A percentile compares a stretch with the other conserved stretches of the same genome.
Evolutionary conservation across 108 stramenopile species (phyloP).

Genomic region (Seminavis robusta): DNA sequence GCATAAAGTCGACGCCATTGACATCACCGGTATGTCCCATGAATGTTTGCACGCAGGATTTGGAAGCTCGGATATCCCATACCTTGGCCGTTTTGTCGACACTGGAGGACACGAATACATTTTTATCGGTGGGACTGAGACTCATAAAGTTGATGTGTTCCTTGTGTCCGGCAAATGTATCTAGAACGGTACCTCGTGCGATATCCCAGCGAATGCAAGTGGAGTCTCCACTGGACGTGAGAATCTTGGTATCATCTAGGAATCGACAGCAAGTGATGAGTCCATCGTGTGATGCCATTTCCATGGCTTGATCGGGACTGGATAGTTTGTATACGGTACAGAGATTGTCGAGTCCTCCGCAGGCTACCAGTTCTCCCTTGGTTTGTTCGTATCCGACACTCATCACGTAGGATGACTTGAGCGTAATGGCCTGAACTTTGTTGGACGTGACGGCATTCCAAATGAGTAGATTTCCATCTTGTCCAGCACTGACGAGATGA

Average conservation of each 20-base stretch:
- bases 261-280: slow-evolving; percentile 98
- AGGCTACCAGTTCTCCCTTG: slow-evolving; percentile 90
- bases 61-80: slow-evolving; percentile 91
- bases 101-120: slow-evolving; percentile 92
- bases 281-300: slow-evolving; percentile 98
- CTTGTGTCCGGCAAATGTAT: slow-evolving; percentile 90
- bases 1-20: slow-evolving; percentile 95
- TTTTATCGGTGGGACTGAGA: slow-evolving; percentile 72
- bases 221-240: slow-evolving; percentile 95
- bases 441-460: slow-evolving; percentile 96
- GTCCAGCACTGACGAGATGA: slow-evolving; percentile 86
- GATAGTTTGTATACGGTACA: slow-evolving; percentile 95
- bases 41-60: slow-evolving; percentile 71
- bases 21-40: slow-evolving; percentile 96
- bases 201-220: slow-evolving; percentile 98
- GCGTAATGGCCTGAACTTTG: slow-evolving; percentile 83
- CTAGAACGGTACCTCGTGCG: slow-evolving; percentile 64
- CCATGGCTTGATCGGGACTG: slow-evolving; percentile 44
- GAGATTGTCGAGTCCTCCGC: slow-evolving; percentile 98
- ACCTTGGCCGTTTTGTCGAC: slow-evolving; percentile 95
- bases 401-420: slow-evolving; percentile 99
- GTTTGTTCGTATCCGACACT: slow-evolving; percentile 96
- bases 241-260: slow-evolving; percentile 73
- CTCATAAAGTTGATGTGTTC: slow-evolving; percentile 94
- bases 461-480: slow-evolving; percentile 98